phyloP scores from a whole-genome alignment of 2,329 filamentous ascomycete species.

The Paracoccidioides lutzii region DNA sequence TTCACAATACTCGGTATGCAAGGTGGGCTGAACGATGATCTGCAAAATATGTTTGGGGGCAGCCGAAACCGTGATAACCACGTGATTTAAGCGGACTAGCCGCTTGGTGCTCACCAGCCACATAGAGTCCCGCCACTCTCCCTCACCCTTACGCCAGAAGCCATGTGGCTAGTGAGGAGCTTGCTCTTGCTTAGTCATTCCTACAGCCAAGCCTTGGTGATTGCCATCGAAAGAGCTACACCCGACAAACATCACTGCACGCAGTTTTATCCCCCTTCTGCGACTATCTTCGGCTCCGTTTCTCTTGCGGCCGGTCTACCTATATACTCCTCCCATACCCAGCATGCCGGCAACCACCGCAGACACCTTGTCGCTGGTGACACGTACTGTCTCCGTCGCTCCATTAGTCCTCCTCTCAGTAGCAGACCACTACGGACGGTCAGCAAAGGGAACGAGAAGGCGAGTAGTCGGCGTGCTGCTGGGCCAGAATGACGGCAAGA shows the following conservation, averaged over 20 bases:
- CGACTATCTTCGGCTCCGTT: neutral
- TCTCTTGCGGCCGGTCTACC: neutral
- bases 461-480: constrained; percentile 89
- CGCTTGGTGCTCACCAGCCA: no score
- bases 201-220: no score
- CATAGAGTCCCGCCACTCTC: no score
- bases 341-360: constrained; percentile 92
- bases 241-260: neutral
- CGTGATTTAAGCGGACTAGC: no score
- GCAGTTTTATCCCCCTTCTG: neutral
- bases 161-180: no score
- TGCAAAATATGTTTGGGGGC: no score
- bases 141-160: no score
- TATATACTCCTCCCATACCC: constrained; percentile 11
- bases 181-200: no score
- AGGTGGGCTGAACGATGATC: no score
- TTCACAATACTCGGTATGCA: no score
- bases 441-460: constrained; percentile 74
- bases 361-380: constrained; percentile 90
- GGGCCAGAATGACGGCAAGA: constrained; percentile 91
- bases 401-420: constrained; percentile 94
- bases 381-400: constrained; percentile 88
- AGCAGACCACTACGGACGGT: constrained; percentile 96
- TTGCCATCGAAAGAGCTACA: no score
- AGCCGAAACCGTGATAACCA: no score